A percentile compares a stretch with the other conserved stretches of the same genome.
Conservation (phyloP, 805 yeast genomes). For the Candida nemodendra region DNA sequence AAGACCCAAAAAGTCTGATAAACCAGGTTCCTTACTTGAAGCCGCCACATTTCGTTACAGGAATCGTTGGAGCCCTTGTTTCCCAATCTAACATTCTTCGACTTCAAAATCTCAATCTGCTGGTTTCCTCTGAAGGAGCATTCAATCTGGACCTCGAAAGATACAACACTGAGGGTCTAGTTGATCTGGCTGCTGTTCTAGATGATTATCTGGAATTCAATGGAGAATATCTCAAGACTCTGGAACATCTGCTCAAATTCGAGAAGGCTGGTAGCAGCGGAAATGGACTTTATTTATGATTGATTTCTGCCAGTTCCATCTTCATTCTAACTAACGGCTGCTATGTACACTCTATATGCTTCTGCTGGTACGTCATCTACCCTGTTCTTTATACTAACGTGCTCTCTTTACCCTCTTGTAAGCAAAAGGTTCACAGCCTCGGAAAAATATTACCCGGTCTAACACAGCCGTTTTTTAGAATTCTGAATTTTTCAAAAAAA, state of each 20-base stretch:
- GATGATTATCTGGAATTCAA: constrained; percentile 13
- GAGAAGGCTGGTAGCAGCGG: constrained; percentile 19
- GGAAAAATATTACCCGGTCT: too few species aligned
- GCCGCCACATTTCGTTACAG: constrained; percentile 52
- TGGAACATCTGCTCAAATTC: constrained; percentile 12
- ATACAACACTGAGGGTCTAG: constrained; percentile 38
- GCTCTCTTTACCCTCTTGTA: too few species aligned
- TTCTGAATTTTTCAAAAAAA: too few species aligned
- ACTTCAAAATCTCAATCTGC: constrained; percentile 14
- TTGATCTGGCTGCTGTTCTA: constrained; percentile 32
- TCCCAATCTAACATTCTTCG: constrained; percentile 27
- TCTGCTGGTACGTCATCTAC: too few species aligned
- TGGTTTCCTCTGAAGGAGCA: constrained; percentile 48
- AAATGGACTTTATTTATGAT: constrained; percentile 19
- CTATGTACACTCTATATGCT: too few species aligned
- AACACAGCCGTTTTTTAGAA: too few species aligned
- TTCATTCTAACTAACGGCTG: too few species aligned
- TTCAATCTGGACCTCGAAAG: constrained; percentile 42
- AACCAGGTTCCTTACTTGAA: constrained; percentile 35
- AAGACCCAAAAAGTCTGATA: constrained; percentile 2
- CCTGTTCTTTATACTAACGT: too few species aligned
- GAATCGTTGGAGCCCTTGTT: constrained; percentile 40
- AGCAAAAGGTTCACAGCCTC: too few species aligned
- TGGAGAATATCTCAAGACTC: constrained; percentile 5
- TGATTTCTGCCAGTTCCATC: too few species aligned